These are phyloP conservation scores for Bigelowiella natans DNA, from an alignment of 78 protist genomes.

Conservation along the genomic window DNA sequence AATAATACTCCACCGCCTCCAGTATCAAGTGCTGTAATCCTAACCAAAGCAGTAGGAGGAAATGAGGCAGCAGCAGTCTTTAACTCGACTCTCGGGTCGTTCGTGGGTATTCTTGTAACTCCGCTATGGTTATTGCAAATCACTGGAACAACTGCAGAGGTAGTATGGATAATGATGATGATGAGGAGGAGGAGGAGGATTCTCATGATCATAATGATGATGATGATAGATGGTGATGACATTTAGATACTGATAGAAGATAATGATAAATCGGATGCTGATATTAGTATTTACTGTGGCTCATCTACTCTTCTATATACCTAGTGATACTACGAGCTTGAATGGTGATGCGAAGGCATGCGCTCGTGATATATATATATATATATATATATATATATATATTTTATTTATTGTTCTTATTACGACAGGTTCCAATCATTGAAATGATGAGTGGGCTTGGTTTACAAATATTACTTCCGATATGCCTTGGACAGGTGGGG, in stretches of 20 bases:
- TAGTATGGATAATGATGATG: no score
- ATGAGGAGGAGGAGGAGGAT: no score
- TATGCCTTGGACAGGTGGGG: neutral
- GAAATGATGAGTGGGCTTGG: neutral
- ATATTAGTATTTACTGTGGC: no score
- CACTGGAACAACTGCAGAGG: neutral
- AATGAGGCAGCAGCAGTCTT: neutral
- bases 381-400: neutral
- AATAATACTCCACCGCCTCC: neutral
- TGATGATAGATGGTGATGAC: no score
- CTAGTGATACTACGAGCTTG: no score
- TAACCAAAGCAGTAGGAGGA: neutral
- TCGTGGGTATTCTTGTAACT: neutral
- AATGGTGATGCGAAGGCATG: no score
- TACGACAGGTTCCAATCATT: neutral
- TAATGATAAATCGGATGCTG: no score
- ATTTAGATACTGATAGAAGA: no score
- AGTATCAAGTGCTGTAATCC: neutral
- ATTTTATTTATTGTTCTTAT: neutral
- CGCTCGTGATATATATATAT: neutral
- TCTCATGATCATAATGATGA: no score
- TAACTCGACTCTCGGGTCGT: neutral
- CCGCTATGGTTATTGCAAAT: neutral
- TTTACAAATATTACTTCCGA: neutral
- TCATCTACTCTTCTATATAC: no score